These are phyloP conservation scores for Cercospora canescens DNA, from an alignment of 2,329 filamentous ascomycete species.

Conservation along the genomic window DNA sequence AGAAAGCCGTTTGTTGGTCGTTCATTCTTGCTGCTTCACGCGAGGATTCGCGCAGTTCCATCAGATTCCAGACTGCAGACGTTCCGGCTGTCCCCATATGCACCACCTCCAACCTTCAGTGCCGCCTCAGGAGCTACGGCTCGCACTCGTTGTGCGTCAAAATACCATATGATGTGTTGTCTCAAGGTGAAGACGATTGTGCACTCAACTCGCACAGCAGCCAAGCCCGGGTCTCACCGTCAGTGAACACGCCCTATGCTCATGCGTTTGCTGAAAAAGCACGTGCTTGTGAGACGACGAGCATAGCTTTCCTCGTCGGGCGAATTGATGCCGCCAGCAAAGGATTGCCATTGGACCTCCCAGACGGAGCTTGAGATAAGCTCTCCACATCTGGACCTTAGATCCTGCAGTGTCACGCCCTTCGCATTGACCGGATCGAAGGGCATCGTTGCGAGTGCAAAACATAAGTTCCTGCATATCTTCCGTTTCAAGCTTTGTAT, in stretches of 20 bases:
- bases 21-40: no score
- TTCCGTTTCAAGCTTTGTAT: neutral
- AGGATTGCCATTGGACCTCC: neutral
- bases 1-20: no score
- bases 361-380: conserved; percentile 9
- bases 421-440: neutral
- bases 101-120: neutral
- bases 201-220: neutral
- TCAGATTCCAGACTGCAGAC: neutral
- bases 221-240: neutral
- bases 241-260: neutral
- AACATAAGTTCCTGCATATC: neutral
- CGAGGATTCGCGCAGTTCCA: neutral
- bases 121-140: neutral
- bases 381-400: conserved; percentile 4
- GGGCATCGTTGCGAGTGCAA: neutral
- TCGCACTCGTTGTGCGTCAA: neutral
- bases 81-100: neutral
- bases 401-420: conserved; percentile 3
- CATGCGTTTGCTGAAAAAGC: neutral
- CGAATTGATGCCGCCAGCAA: neutral
- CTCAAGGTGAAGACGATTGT: neutral
- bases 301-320: neutral
- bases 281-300: neutral
- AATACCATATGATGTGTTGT: neutral